phyloP scores from a whole-genome alignment of 2,329 filamentous ascomycete species.

The Colletotrichum tropicicola region DNA sequence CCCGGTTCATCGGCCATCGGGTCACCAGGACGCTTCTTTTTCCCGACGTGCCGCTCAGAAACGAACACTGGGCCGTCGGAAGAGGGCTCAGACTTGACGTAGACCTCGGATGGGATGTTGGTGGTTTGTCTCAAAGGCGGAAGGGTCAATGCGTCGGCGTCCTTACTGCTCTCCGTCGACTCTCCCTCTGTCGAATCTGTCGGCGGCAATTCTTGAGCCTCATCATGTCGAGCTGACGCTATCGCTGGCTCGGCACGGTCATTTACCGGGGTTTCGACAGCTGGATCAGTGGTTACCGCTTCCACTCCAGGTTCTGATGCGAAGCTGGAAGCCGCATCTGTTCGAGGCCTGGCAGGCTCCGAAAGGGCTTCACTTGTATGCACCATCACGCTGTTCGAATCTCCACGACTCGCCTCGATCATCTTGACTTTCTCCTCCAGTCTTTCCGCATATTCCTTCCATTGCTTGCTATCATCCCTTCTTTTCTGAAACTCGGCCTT shows the following conservation, averaged over 20 bases:
- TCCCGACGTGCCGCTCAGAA: slow-evolving; percentile 58
- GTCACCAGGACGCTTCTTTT: slow-evolving; percentile 48
- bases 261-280: too few relatives aligned
- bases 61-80: slow-evolving; percentile 62
- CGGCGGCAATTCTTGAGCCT: background rate
- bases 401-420: slow-evolving; percentile 49
- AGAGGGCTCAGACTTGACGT: slow-evolving; percentile 59
- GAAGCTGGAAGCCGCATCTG: slow-evolving; percentile 13
- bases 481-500: slow-evolving; percentile 49
- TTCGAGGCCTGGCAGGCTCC: slow-evolving; percentile 12
- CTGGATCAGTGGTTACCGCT: too few relatives aligned
- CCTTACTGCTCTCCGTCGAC: slow-evolving; percentile 9
- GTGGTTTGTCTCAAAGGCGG: slow-evolving; percentile 7
- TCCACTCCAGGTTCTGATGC: slow-evolving; percentile 15
- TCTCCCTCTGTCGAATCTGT: slow-evolving; percentile 1
- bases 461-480: slow-evolving; percentile 52
- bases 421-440: slow-evolving; percentile 53
- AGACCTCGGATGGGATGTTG: background rate
- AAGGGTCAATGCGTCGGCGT: slow-evolving; percentile 6
- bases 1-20: slow-evolving; percentile 31
- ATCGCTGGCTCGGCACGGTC: too few relatives aligned
- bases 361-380: background rate
- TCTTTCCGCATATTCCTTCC: slow-evolving; percentile 54
- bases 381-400: background rate
- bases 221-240: background rate